These are phyloP conservation scores for Neurospora sp. DNA, from an alignment of 2,329 filamentous ascomycete genomes.

Conservation along the genomic window DNA sequence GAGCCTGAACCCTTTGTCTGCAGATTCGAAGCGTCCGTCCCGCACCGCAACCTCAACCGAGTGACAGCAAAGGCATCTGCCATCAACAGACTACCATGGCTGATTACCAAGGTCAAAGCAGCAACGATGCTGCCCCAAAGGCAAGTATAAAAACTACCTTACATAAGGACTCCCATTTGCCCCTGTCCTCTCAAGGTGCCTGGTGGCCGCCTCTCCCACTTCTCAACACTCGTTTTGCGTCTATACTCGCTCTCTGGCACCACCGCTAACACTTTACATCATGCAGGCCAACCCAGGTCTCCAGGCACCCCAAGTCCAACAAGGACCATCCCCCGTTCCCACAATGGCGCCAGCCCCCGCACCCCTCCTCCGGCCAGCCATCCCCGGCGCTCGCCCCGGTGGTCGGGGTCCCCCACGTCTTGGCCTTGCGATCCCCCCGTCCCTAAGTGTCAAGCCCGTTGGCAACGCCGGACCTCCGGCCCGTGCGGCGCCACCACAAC, in stretches of 20 bases:
- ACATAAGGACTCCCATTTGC: slow-evolving; percentile 5
- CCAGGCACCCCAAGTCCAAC: slow-evolving; percentile 10
- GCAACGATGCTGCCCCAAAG: slow-evolving; percentile 13
- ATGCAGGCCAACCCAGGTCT: slow-evolving; percentile 10
- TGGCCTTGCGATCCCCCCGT: slow-evolving; percentile 82
- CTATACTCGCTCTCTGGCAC: neutral
- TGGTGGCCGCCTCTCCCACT: neutral
- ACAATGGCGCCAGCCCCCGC: slow-evolving; percentile 62
- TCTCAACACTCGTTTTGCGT: neutral
- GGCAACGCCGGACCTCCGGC: slow-evolving; percentile 38
- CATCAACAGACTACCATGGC: slow-evolving; percentile 7
- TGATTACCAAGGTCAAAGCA: slow-evolving; percentile 14
- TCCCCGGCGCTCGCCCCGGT: slow-evolving; percentile 57
- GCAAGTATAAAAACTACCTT: slow-evolving; percentile 11
- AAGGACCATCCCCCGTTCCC: slow-evolving; percentile 30
- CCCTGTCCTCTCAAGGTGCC: neutral
- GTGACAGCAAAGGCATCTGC: neutral
- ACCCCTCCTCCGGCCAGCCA: slow-evolving; percentile 72
- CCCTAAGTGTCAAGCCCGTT: slow-evolving; percentile 71
- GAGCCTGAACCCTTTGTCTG: neutral
- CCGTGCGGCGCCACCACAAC: slow-evolving; percentile 61
- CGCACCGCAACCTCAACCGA: neutral
- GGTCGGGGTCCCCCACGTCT: slow-evolving; percentile 63
- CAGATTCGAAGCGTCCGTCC: neutral
- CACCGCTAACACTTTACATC: slow-evolving; percentile 3